Evolutionary conservation across 1,284 basidiomycete species (phyloP), one percentile per base, ranked within the genome.

Genomic region (Marasmius sp.): DNA sequence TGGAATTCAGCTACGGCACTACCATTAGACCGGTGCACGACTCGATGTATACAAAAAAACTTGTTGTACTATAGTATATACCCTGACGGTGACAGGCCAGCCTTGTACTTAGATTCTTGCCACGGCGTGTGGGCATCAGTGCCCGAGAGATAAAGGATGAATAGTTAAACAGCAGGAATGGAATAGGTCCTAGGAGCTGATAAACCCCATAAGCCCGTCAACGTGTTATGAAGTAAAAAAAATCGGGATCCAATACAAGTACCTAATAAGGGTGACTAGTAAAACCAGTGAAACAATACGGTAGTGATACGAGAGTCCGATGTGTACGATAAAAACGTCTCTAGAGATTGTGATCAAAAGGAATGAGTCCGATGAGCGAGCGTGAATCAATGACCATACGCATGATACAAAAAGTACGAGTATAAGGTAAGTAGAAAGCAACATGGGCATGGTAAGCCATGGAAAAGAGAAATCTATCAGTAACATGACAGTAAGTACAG

Each of bases 1-100:
- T n/a, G 73, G 72, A 1, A 60, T 74, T 34, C 68, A 74, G 52
- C 34, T 54, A 38, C 9, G 52, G n/a, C 62, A 64, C 34, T 64
- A 64, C 54, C 62, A 64, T 34, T 64, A 59, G 52, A 48, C 27
- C 27, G 27, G 27, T 27, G 27, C 27, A 27, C 27, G 27, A 27
- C 5, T 27, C 27, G 27, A 27, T 27, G 27, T 27, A 27, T 27
- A 27, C 27, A 27, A 27, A 27, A 27, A 27, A 27, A 27, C 27
- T 27, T 27, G 27, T 27, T 27, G 27, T 27, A 27, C 27, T 27
- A 27, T 27, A 27, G 27, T 27, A 27, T 27, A 27, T 27, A 27
- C 27, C 27, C 27, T 27, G 27, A 27, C 27, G 5, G 27, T 27
- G 5, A 27, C 27, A 27, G 27, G 5, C 27, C 5, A 27, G 27